Conservation (phyloP, 345 rosid genomes). For the Euphorbia peplus region DNA sequence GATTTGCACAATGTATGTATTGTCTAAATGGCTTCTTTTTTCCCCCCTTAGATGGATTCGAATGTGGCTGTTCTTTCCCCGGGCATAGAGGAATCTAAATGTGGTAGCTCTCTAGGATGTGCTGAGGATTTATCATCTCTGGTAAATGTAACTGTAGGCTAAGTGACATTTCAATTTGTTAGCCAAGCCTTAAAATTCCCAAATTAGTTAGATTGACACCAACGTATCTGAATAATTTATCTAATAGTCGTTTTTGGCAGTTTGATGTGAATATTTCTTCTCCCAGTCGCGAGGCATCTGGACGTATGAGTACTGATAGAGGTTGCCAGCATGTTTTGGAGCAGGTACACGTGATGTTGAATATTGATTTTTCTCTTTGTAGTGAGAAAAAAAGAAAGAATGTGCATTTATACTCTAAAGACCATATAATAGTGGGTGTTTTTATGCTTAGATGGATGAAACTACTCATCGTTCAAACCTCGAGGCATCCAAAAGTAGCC, state of each 20-base stretch:
- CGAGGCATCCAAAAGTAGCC: slow-evolving; percentile 13
- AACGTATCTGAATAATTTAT: too few species aligned
- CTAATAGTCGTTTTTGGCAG: neutral
- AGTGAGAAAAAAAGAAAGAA: too few species aligned
- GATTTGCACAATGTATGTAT: neutral
- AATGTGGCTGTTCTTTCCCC: neutral
- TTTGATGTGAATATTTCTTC: neutral
- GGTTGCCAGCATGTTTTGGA: neutral
- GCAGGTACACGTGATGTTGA: neutral
- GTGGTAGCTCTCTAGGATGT: slow-evolving; percentile 16
- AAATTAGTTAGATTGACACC: too few species aligned
- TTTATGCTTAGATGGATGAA: neutral
- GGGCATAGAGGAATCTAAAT: slow-evolving; percentile 1
- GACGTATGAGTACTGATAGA: too few species aligned
- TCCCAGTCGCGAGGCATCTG: neutral
- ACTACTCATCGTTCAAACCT: slow-evolving; percentile 1
- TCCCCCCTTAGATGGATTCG: neutral
- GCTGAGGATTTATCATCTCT: slow-evolving; percentile 16
- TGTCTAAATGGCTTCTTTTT: neutral
- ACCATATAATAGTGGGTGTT: neutral
- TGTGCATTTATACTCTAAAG: neutral
- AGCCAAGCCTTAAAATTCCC: too few species aligned
- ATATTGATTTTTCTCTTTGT: too few species aligned
- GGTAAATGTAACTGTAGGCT: neutral
- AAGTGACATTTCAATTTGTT: too few species aligned